A percentile compares a stretch with the other conserved stretches of the same genome.
Conservation (phyloP, 2,329 filamentous ascomycete genomes). For the Alternaria gaisen region DNA sequence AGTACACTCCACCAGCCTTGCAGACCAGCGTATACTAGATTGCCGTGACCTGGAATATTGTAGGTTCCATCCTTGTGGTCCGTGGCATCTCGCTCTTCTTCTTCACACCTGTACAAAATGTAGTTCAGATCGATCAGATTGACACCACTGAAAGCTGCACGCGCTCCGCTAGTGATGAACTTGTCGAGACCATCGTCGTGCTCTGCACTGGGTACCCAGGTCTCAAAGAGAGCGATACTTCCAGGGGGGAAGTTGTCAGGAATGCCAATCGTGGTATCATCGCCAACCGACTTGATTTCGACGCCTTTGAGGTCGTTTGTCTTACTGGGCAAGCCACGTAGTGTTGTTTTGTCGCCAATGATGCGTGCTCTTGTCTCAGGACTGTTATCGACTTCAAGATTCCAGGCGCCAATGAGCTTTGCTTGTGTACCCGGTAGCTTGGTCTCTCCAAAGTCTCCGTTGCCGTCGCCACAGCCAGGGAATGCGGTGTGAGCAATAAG, state of each 20-base stretch:
- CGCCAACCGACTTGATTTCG: conserved; percentile 73
- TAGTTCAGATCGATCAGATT: conserved; percentile 88
- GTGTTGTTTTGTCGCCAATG: conserved; percentile 72
- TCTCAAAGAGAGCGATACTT: conserved; percentile 94
- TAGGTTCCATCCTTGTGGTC: conserved; percentile 87
- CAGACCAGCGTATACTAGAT: conserved; percentile 92
- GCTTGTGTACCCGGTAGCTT: conserved; percentile 84
- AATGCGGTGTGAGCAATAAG: conserved; percentile 96
- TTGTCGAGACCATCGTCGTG: conserved; percentile 84
- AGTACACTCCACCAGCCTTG: conserved; percentile 98
- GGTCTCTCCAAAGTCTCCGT: conserved; percentile 81
- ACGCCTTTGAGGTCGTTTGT: conserved; percentile 79
- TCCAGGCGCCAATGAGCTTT: conserved; percentile 89
- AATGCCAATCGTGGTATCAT: conserved; percentile 81
- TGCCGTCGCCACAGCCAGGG: conserved; percentile 85
- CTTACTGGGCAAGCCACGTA: conserved; percentile 85
- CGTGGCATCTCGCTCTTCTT: conserved; percentile 84
- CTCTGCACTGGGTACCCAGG: conserved; percentile 89
- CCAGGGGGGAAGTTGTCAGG: conserved; percentile 88
- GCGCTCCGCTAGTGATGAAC: conserved; percentile 83
- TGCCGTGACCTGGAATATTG: conserved; percentile 81
- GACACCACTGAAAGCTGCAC: conserved; percentile 77
- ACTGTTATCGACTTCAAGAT: conserved; percentile 84
- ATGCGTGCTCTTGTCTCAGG: conserved; percentile 72
- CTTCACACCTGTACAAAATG: conserved; percentile 87